Base-by-base conservation (phyloP, 345 rosid species). In the Eucalyptus regnans region DNA sequence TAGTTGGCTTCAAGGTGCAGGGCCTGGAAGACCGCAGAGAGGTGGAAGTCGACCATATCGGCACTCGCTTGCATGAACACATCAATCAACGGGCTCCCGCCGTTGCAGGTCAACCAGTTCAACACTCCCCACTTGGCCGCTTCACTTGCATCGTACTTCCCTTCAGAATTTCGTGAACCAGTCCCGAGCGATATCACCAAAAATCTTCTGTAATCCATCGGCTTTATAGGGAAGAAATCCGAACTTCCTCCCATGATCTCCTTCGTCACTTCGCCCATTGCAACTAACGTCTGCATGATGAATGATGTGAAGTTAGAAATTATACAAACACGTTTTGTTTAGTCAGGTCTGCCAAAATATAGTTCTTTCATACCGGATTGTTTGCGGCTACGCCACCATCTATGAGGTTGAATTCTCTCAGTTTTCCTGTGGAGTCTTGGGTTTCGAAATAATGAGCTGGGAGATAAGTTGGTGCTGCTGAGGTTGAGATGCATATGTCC, bases 371-470 rank as follows among this genome's bases (percentile, higher is more conserved):
- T 84, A 89, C 93, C 84, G 91, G 93, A 86, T 92, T 92, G 60
- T 92, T 91, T 18, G 93, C 93, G 4, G 92, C 92, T 18, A 92
- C 89, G 66, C 93, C 91, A 3, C 93, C 93, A 48, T 91, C 93
- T 7, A 92, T 90, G 12, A 92, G 91, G 79, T 92, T 50, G 87
- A 91, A 92, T 31, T 89, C 89, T 18, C 87, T 89, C 10, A 54
- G 22, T 66, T 48, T 37, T 25, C 89, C 90, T 7, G 88, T 31
- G 52, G 88, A 54, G 50, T 89, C 88, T 84, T 83, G 27, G 50
- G 86, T 88, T 60, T 86, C 13, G 66, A 91, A 91, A 27, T 89
- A 87, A 60, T 91, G 91, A 37, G 92, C 91, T 0, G 92, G 91
- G 17, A 92, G 91, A 84, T 90, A 89, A 23, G 92, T 92, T 20